These are phyloP conservation scores for Alternaria sp. DNA, from an alignment of 2,329 filamentous ascomycete species.

Conservation along the genomic window DNA sequence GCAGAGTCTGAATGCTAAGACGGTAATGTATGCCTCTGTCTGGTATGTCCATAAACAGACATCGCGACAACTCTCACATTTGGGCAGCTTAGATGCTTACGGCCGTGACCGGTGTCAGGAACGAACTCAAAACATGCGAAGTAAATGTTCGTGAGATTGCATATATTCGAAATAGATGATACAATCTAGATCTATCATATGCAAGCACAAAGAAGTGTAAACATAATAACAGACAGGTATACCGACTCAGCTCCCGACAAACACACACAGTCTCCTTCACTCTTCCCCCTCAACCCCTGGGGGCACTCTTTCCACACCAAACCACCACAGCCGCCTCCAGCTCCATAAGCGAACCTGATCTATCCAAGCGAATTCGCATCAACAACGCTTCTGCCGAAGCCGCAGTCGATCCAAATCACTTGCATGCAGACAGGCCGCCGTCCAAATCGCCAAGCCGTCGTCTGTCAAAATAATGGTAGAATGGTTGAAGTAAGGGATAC, in stretches of 20 bases:
- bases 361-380: conserved; percentile 33
- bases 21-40: background rate
- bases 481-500: conserved; percentile 44
- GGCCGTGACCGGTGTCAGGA: background rate
- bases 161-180: conserved; percentile 25
- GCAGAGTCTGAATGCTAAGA: background rate
- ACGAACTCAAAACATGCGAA: too few species aligned
- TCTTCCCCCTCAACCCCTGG: conserved; percentile 31
- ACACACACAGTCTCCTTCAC: conserved; percentile 30
- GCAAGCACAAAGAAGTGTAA: conserved; percentile 17
- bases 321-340: conserved; percentile 43
- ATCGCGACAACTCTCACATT: background rate
- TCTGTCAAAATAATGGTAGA: conserved; percentile 46
- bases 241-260: conserved; percentile 39
- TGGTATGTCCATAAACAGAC: too few species aligned
- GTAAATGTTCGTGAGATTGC: background rate
- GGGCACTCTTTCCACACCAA: conserved; percentile 33
- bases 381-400: conserved; percentile 10
- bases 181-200: conserved; percentile 23
- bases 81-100: background rate
- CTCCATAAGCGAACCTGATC: conserved; percentile 28
- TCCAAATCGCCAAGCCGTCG: conserved; percentile 47
- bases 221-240: conserved; percentile 24
- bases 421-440: conserved; percentile 26
- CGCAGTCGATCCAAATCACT: conserved; percentile 14